Percentiles rank a stretch among this genome's conserved stretches.
phyloP scores from a whole-genome alignment of 1,139 yeast species.

The Kluyveromyces marxianus region DNA sequence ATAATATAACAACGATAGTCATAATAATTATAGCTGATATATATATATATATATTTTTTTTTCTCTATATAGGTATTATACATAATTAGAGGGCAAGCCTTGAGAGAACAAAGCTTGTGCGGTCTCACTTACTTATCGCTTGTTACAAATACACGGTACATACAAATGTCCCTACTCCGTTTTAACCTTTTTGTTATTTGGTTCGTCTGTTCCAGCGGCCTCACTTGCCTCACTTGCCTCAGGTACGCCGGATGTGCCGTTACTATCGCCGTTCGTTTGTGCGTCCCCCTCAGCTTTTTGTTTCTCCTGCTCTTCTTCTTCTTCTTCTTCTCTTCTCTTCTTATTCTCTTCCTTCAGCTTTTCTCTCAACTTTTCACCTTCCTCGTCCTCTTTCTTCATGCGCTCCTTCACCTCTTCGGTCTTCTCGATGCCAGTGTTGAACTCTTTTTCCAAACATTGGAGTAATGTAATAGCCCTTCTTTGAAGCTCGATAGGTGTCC shows the following conservation, averaged over 20 bases:
- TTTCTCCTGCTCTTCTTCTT: constrained; percentile 17
- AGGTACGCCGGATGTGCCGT: neutral
- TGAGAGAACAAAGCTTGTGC: too few species aligned
- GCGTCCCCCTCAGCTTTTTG: constrained; percentile 9
- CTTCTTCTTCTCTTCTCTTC: constrained; percentile 20
- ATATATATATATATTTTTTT: neutral
- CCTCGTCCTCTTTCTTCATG: constrained; percentile 23
- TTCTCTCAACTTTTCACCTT: constrained; percentile 20
- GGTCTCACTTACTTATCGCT: too few species aligned
- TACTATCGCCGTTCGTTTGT: neutral
- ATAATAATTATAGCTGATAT: neutral
- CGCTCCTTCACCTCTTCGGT: constrained; percentile 24
- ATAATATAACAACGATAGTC: neutral
- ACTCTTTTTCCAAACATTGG: constrained; percentile 58
- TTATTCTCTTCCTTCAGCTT: constrained; percentile 13
- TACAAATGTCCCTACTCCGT: constrained; percentile 7
- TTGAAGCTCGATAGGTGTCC: constrained; percentile 55
- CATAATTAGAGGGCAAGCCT: neutral
- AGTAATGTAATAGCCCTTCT: constrained; percentile 63
- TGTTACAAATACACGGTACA: neutral
- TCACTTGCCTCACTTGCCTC: too few species aligned
- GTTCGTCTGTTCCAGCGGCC: neutral
- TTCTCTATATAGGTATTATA: neutral
- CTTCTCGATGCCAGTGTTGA: constrained; percentile 25
- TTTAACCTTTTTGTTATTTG: constrained; percentile 13